phyloP scores from a whole-genome alignment of 306 rosid species.

The Vachellia pachyceras region DNA sequence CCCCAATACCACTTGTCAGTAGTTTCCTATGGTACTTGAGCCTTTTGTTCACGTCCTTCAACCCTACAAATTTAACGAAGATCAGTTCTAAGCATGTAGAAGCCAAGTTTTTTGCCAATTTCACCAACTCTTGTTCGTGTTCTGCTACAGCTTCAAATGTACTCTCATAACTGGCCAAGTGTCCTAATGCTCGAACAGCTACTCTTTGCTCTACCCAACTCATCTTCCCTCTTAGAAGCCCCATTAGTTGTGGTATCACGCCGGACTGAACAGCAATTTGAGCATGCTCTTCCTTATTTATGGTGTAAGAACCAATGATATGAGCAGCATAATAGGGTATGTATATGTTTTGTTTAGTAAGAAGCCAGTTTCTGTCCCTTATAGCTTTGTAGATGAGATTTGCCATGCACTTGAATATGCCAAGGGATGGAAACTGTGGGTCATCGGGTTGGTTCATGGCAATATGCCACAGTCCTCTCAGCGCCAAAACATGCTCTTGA shows the following conservation, averaged over 20 bases:
- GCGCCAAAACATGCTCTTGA: conserved; percentile 4
- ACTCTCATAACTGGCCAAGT: not conserved
- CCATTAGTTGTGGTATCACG: not conserved
- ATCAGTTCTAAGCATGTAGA: not conserved
- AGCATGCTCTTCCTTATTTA: conserved; percentile 8
- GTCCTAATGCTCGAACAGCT: conserved; percentile 20
- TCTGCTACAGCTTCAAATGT: conserved; percentile 14
- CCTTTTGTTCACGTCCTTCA: conserved; percentile 5
- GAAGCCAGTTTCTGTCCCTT: conserved; percentile 3
- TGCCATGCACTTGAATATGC: conserved; percentile 17
- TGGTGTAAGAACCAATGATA: conserved; percentile 21
- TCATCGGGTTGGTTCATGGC: conserved; percentile 26
- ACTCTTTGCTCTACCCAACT: conserved; percentile 22
- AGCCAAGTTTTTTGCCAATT: conserved; percentile 6
- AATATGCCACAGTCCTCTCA: conserved; percentile 23
- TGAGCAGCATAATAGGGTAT: conserved; percentile 23
- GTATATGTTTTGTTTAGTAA: conserved; percentile 8
- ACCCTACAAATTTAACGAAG: not conserved
- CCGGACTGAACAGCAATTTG: conserved; percentile 12
- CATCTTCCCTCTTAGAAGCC: conserved; percentile 18
- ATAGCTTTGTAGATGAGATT: conserved; percentile 2
- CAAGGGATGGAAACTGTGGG: conserved; percentile 14
- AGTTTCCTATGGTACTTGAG: not conserved
- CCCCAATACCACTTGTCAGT: not conserved
- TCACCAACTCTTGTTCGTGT: conserved; percentile 12